Evolutionary conservation across 1,284 basidiomycete genomes (phyloP), one percentile per base, ranked within the genome.

Genomic region (Termitomyces sp.): DNA sequence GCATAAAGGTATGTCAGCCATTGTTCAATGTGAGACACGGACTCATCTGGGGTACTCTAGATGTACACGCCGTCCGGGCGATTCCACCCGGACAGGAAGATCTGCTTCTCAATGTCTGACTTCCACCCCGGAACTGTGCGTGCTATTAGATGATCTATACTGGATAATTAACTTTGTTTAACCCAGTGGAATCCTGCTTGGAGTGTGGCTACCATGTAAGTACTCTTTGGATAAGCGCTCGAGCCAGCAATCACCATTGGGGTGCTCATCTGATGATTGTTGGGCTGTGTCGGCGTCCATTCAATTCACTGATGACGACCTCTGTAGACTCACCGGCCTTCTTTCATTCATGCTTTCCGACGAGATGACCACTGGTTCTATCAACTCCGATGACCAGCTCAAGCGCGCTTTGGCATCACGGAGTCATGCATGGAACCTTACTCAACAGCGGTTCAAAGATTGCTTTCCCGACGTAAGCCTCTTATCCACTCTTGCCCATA

Each of bases 281-380:
- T 30, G 46, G 26, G 44, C 56, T 55, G 48, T 52, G 50, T 39
- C n/a, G 39, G 21, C 26, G 58, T 43, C 17, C 38, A 51, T 42
- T 34, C 8, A 26, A 24, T 47, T 36, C 40, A 21, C 61, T 61
- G 44, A 55, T 45, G 58, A 46, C 45, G n/a, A 36, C 68, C 39
- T 66, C 61, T 24, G 5, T 63, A 95, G 93, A 71, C 80, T 97
- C 60, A 96, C 94, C n/a, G 94, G 94, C 31, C 78, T 98, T 21
- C 76, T 97, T 42, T 94, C 92, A 5, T 98, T 98, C 74, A 97
- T 97, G 95, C 81, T 95, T 52, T 88, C 91, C 1, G 93, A 98
- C 64, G 94, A 98, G 75, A 94, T 97, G 83, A 98, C 94, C 0
- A 95, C 94, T 0, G 94, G 94, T 10, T 92, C 90, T 1, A 84